Evolutionary conservation across 192 early-diverging fungal species (phyloP).

Genomic region (Dissophora ornata): DNA sequence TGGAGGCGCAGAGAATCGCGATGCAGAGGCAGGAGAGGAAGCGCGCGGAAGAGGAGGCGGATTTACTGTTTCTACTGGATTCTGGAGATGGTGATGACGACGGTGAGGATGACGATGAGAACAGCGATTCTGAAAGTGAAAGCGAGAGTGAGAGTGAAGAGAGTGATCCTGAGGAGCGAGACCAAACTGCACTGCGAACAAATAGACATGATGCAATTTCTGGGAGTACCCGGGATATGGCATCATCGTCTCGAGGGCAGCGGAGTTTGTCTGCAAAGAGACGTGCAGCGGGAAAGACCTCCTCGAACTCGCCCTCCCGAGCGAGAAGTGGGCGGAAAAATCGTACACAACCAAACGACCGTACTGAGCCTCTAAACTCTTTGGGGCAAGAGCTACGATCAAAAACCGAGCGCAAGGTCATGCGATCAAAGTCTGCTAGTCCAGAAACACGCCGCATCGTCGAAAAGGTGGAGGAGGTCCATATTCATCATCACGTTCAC

Average conservation of each 20-base stretch:
- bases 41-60: slow-evolving; percentile 17
- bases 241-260: background rate
- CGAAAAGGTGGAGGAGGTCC: slow-evolving; percentile 40
- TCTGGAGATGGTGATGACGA: slow-evolving; percentile 29
- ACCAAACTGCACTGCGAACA: no score
- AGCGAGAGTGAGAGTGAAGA: slow-evolving; percentile 25
- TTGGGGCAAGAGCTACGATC: no score
- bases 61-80: slow-evolving; percentile 19
- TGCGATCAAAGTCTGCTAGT: slow-evolving; percentile 13
- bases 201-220: no score
- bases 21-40: slow-evolving; percentile 9
- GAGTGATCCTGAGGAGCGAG: background rate
- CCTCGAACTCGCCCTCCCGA: background rate
- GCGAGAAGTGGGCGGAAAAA: background rate
- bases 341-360: background rate
- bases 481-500: slow-evolving; percentile 44
- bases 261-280: background rate
- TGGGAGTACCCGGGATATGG: no score
- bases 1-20: slow-evolving; percentile 19
- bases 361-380: background rate
- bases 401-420: background rate
- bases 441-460: slow-evolving; percentile 1
- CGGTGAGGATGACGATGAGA: slow-evolving; percentile 6
- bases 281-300: background rate
- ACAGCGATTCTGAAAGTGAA: slow-evolving; percentile 4